Conservation (phyloP, 192 early-diverging fungal species). For the Entophlyctis helioformis region DNA sequence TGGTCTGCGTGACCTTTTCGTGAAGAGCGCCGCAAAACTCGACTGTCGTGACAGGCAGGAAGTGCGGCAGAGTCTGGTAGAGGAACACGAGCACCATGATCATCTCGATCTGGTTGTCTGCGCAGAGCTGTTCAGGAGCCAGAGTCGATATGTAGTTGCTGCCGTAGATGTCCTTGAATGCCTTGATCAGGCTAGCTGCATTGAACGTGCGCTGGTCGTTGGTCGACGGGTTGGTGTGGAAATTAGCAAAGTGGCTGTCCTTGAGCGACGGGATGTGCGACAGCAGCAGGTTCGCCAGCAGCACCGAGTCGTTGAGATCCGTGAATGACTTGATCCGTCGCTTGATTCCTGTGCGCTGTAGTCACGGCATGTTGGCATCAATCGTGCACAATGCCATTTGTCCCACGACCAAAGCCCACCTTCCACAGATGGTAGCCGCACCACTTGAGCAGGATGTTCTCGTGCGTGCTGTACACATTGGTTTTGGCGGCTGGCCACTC, state of each 20-base stretch:
- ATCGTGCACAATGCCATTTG: background rate
- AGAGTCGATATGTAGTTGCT: background rate
- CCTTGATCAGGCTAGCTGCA: conserved; percentile 5
- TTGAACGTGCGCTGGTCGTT: conserved; percentile 12
- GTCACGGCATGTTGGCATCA: background rate
- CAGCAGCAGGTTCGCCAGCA: conserved; percentile 20
- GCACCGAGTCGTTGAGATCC: conserved; percentile 17
- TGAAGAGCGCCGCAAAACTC: conserved; percentile 31
- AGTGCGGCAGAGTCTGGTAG: conserved; percentile 35
- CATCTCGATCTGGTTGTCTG: conserved; percentile 13
- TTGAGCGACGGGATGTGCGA: conserved; percentile 19
- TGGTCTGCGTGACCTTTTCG: conserved; percentile 12
- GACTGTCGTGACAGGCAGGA: conserved; percentile 20
- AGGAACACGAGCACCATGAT: conserved; percentile 26
- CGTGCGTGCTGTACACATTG: conserved; percentile 12
- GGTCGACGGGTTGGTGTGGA: conserved; percentile 2
- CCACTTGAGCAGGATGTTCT: conserved; percentile 32
- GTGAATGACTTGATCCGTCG: conserved; percentile 17
- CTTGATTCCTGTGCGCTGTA: conserved; percentile 17
- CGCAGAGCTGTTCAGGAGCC: conserved; percentile 4
- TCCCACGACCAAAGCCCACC: conserved; percentile 6
- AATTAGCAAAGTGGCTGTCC: conserved; percentile 9
- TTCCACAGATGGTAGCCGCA: conserved; percentile 26
- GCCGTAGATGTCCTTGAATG: conserved; percentile 25
- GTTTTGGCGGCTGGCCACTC: conserved; percentile 25